These are phyloP conservation scores for Ophiostoma novo-ulmi DNA, from an alignment of 2,329 filamentous ascomycete genomes.

Conservation along the genomic window DNA sequence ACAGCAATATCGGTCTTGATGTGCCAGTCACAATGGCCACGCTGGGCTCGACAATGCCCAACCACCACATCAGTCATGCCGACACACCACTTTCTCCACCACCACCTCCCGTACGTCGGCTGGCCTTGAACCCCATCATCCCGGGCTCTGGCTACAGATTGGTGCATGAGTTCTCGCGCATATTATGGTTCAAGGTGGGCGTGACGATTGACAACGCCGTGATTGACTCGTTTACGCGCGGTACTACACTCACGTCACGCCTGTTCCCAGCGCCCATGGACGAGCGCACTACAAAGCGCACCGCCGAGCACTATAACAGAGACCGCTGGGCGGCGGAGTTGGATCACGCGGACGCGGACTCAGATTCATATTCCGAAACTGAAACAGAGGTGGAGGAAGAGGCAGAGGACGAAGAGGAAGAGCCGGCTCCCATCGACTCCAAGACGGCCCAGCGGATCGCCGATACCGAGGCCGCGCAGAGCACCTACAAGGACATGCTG, in stretches of 20 bases:
- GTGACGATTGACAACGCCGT: constrained; percentile 14
- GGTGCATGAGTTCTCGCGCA: neutral
- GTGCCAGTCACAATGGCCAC: neutral
- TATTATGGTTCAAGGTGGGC: constrained; percentile 22
- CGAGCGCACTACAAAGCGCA: neutral
- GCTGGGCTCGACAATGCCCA: constrained; percentile 7
- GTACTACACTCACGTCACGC: neutral
- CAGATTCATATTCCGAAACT: neutral
- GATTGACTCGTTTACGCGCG: constrained; percentile 1
- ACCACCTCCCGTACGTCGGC: constrained; percentile 10
- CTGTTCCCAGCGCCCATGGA: neutral
- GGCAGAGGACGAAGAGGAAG: neutral
- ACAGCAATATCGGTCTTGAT: neutral
- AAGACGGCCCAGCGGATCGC: neutral
- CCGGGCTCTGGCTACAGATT: neutral
- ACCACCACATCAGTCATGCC: neutral
- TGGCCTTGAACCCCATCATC: constrained; percentile 11
- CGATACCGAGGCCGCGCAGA: neutral
- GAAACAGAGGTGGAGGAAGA: neutral
- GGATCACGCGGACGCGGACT: neutral
- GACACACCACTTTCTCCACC: constrained; percentile 6
- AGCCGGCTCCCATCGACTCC: neutral
- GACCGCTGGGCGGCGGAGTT: neutral
- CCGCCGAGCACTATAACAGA: neutral
- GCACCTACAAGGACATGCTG: neutral